These are phyloP conservation scores for Aspergillus aculeatinus DNA, from an alignment of 2,329 filamentous ascomycete species.

Conservation along the genomic window DNA sequence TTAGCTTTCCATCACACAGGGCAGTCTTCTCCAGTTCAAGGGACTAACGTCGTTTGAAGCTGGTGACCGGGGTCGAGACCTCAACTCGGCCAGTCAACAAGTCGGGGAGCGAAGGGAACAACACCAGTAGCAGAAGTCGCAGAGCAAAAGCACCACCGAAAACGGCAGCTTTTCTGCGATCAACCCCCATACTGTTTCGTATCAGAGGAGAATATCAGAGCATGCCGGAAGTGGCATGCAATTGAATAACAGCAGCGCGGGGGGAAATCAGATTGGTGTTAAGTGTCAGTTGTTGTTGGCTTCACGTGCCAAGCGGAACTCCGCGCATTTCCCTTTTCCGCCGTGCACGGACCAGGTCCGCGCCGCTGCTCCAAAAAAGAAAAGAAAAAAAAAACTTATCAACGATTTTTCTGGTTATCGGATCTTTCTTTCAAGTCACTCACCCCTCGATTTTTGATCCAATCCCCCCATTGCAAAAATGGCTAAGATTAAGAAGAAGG, in stretches of 20 bases:
- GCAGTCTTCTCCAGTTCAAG: not conserved
- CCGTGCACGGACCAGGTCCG: conserved; percentile 33
- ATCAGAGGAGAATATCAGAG: not conserved
- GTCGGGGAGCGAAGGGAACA: conserved; percentile 80
- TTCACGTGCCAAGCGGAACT: conserved; percentile 21
- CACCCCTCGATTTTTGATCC: conserved; percentile 10
- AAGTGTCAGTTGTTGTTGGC: conserved; percentile 3
- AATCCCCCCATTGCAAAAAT: conserved; percentile 47
- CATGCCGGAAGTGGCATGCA: conserved; percentile 10
- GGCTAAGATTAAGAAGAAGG: conserved; percentile 88
- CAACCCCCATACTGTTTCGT: conserved; percentile 49
- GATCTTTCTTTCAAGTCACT: conserved; percentile 25
- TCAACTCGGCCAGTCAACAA: conserved; percentile 89
- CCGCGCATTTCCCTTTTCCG: conserved; percentile 25
- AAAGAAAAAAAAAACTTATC: conserved; percentile 37
- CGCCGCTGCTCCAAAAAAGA: conserved; percentile 17
- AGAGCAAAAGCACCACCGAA: conserved; percentile 75
- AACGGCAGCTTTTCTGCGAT: conserved; percentile 63
- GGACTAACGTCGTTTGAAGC: conserved; percentile 88
- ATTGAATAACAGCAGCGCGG: not conserved
- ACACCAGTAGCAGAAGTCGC: conserved; percentile 73
- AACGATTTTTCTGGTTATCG: conserved; percentile 40
- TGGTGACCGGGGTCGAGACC: conserved; percentile 93
- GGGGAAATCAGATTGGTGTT: not conserved
- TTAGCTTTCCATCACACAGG: not conserved